Base-by-base conservation (phyloP, 345 rosid species). In the Laguncularia racemosa region DNA sequence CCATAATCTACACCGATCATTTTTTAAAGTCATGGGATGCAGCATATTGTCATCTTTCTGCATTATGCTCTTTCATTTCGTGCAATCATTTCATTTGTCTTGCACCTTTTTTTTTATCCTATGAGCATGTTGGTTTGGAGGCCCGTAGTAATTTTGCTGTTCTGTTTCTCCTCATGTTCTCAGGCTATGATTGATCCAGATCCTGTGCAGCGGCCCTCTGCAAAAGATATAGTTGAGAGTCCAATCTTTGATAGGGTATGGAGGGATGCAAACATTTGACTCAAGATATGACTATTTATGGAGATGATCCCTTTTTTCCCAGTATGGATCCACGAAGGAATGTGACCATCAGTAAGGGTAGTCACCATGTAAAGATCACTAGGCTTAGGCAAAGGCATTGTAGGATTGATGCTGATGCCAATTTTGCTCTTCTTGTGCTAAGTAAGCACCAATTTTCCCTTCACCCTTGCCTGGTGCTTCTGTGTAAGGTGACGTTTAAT, bases 151-250 rank as follows among this genome's bases (percentile, higher is more conserved):
- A 53, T 14, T 48, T 62, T 46, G 62, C 58, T 60, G 70, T 67
- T 64, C 50, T 23, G 52, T 67, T 67, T 38, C 14, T 48, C 54
- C 54, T 58, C 11, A 33, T 33, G 11, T 33, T 33, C 7, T 55
- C 85, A 89, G 99, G 63, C 57, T 54, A 93, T 89, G 99, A 73
- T 93, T 67, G 95, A 82, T 53, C 90, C 83, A 12, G 79, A 89
- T 71, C 96, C 99, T 15, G 59, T 50, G 15, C 77, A 77, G 20
- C 84, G 95, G 26, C 96, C 96, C 60, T 81, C 86, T 46, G 89
- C 89, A 0, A 75, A 73, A 69, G 89, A 85, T 48, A 16, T 90
- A 44, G 48, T 82, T 21, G 81, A 81, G 53, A 89, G 84, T 75
- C 82, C 84, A 49, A 74, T 95, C 46, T 85, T 95, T 46, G 74